A percentile compares a stretch with the other conserved stretches of the same genome.
phyloP scores from a whole-genome alignment of 2,329 filamentous ascomycete species.

The Claviceps monticola region DNA sequence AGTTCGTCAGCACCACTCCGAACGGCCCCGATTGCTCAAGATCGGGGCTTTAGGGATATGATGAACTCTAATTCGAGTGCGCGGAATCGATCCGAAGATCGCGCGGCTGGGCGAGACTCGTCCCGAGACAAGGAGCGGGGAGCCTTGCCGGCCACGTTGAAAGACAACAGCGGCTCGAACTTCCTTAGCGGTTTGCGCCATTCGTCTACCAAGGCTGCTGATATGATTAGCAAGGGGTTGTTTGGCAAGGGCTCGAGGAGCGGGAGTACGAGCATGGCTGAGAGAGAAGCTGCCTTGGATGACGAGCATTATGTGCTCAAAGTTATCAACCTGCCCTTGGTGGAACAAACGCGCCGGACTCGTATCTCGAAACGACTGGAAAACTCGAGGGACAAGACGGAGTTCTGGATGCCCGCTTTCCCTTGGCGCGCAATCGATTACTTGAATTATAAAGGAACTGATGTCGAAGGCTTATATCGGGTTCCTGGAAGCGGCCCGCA shows the following conservation, averaged over 20 bases:
- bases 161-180: slow-evolving; percentile 41
- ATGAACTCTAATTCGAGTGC: slow-evolving; percentile 48
- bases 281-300: slow-evolving; percentile 51
- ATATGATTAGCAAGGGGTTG: slow-evolving; percentile 68
- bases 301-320: slow-evolving; percentile 75
- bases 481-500: slow-evolving; percentile 83
- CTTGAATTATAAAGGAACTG: slow-evolving; percentile 84
- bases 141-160: slow-evolving; percentile 39
- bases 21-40: slow-evolving; percentile 50
- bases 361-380: slow-evolving; percentile 83
- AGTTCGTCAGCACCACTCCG: slow-evolving; percentile 28
- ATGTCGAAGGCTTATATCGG: slow-evolving; percentile 86
- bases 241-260: slow-evolving; percentile 67
- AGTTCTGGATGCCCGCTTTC: slow-evolving; percentile 96
- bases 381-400: slow-evolving; percentile 83
- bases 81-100: slow-evolving; percentile 63
- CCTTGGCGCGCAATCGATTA: slow-evolving; percentile 96
- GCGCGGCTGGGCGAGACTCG: slow-evolving; percentile 33
- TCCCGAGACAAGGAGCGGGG: slow-evolving; percentile 34
- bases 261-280: slow-evolving; percentile 52
- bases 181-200: slow-evolving; percentile 64
- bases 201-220: slow-evolving; percentile 60
- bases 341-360: slow-evolving; percentile 82
- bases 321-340: slow-evolving; percentile 71
- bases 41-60: slow-evolving; percentile 54